Percentiles rank a stretch among this genome's conserved stretches.
These are phyloP conservation scores for slime mould (Dictyostelium discoideum) DNA, from an alignment of 78 protist species.

Conservation along the genomic window dicty_2.7 NC_007089.4:4873501-4874000, in stretches of 20 bases:
- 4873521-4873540: slow-evolving; percentile 66
- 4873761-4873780: background rate
- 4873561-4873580: background rate
- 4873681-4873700: background rate
- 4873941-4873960: too few species aligned
- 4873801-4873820: background rate
- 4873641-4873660: slow-evolving; percentile 3
- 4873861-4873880: background rate
- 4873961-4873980: too few species aligned
- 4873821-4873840: background rate
- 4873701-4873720: background rate
- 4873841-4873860: background rate
- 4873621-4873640: background rate
- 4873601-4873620: slow-evolving; percentile 9
- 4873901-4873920: too few species aligned
- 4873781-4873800: background rate
- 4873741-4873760: background rate
- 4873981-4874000: too few species aligned
- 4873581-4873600: background rate
- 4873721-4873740: background rate
- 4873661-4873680: background rate
- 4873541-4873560: slow-evolving; percentile 20
- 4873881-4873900: too few species aligned
- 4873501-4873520: slow-evolving; percentile 74
- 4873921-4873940: too few species aligned